A percentile compares a stretch with the other conserved stretches of the same genome.
Evolutionary conservation across 2,329 filamentous ascomycete genomes (phyloP).

Genomic region (Fusarium illudens): DNA sequence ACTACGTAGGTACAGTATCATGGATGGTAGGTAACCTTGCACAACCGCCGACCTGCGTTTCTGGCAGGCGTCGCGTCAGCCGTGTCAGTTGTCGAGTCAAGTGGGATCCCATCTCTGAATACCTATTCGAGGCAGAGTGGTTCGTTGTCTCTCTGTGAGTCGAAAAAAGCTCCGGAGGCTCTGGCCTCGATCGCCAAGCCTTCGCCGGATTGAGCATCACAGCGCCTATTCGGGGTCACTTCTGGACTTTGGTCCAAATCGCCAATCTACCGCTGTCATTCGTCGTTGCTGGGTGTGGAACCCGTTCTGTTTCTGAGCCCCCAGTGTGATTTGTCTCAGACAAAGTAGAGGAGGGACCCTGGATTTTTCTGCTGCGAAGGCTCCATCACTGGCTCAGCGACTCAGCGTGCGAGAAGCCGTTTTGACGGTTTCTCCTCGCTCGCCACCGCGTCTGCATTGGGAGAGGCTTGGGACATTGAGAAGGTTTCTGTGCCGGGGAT

Average conservation of each 20-base stretch:
- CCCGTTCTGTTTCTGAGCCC: slow-evolving; percentile 35
- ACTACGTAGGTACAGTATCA: slow-evolving; percentile 9
- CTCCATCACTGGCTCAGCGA: slow-evolving; percentile 9
- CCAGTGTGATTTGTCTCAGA: slow-evolving; percentile 39
- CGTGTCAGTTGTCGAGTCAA: slow-evolving; percentile 16
- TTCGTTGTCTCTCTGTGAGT: slow-evolving; percentile 16
- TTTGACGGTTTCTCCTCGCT: slow-evolving; percentile 14
- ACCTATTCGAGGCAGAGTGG: slow-evolving; percentile 11
- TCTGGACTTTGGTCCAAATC: slow-evolving; percentile 21
- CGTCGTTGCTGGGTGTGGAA: slow-evolving; percentile 29
- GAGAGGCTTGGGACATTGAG: slow-evolving; percentile 9
- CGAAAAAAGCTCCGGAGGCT: slow-evolving; percentile 3
- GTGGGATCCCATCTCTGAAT: neutral
- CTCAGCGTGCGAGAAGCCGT: slow-evolving; percentile 24
- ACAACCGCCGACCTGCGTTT: slow-evolving; percentile 27
- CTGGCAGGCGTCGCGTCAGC: slow-evolving; percentile 16
- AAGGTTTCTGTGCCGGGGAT: slow-evolving; percentile 15
- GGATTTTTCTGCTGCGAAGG: slow-evolving; percentile 20
- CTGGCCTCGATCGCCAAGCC: slow-evolving; percentile 15
- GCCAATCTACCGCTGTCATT: slow-evolving; percentile 26
- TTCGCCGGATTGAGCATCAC: slow-evolving; percentile 2
- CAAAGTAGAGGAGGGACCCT: slow-evolving; percentile 31
- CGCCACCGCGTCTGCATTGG: slow-evolving; percentile 18
- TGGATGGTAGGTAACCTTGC: slow-evolving; percentile 30
- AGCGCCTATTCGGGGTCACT: slow-evolving; percentile 14